These are phyloP conservation scores for Physcia stellaris DNA, from an alignment of 495 filamentous ascomycete species.

Conservation along the genomic window DNA sequence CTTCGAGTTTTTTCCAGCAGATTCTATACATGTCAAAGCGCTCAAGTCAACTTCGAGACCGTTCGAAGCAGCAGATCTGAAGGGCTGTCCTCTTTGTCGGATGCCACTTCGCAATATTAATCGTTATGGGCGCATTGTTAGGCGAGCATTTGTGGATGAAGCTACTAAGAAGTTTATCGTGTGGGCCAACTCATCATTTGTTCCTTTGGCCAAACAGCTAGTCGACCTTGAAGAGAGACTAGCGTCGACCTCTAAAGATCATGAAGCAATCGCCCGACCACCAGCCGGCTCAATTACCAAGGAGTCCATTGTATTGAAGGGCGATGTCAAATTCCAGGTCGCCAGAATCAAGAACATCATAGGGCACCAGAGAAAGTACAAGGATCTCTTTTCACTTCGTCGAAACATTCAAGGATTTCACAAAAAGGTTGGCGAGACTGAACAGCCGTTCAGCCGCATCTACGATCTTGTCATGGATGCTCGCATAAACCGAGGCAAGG, in stretches of 20 bases:
- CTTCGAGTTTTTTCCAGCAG: slow-evolving; percentile 26
- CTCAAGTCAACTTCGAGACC: slow-evolving; percentile 27
- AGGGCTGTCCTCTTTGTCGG: slow-evolving; percentile 50
- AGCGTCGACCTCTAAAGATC: slow-evolving; percentile 3
- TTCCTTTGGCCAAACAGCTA: slow-evolving; percentile 33
- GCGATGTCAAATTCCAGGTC: slow-evolving; percentile 7
- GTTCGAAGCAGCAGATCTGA: slow-evolving; percentile 36
- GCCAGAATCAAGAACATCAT: slow-evolving; percentile 1
- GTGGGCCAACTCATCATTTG: slow-evolving; percentile 33
- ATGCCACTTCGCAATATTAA: slow-evolving; percentile 46
- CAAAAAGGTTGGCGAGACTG: slow-evolving; percentile 30
- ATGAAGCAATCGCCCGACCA: background rate
- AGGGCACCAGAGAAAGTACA: slow-evolving; percentile 4
- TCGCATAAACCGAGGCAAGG: slow-evolving; percentile 22
- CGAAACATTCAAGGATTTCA: slow-evolving; percentile 28
- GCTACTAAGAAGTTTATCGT: slow-evolving; percentile 52
- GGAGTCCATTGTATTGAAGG: slow-evolving; percentile 2
- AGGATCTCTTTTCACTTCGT: slow-evolving; percentile 20
- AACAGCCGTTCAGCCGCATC: slow-evolving; percentile 49
- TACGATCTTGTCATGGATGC: slow-evolving; percentile 37
- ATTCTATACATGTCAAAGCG: slow-evolving; percentile 26
- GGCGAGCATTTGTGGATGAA: slow-evolving; percentile 50
- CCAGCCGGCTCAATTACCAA: slow-evolving; percentile 2
- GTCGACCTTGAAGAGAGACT: slow-evolving; percentile 18
- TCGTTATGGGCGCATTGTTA: slow-evolving; percentile 53